A percentile compares a stretch with the other conserved stretches of the same genome.
These are phyloP conservation scores for Coemansia sp. DNA, from an alignment of 192 early-diverging fungal species.

Conservation along the genomic window DNA sequence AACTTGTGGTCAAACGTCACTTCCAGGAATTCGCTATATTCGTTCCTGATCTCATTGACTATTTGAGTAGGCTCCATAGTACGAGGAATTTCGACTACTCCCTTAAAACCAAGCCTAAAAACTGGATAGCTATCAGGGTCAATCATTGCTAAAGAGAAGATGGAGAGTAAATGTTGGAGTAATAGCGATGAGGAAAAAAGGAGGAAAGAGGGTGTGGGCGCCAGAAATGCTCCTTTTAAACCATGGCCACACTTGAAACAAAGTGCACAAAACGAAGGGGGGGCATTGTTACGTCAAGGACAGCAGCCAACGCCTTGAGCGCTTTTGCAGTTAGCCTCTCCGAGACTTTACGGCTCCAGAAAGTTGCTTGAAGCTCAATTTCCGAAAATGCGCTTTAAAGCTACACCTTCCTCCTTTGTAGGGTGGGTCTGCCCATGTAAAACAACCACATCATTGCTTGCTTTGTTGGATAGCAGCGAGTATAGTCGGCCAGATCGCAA, in stretches of 20 bases:
- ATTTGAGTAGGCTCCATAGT: background rate
- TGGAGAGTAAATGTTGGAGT: background rate
- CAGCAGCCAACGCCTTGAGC: background rate
- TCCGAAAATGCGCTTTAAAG: background rate
- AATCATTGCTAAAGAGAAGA: background rate
- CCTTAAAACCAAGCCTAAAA: background rate
- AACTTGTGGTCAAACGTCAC: background rate
- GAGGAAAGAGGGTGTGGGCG: background rate
- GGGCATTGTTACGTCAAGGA: too few relatives aligned
- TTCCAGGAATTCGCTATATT: background rate
- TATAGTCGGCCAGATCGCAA: too few relatives aligned
- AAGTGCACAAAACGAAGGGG: too few relatives aligned
- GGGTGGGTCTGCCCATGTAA: background rate
- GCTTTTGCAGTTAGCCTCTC: background rate
- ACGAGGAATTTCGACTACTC: background rate
- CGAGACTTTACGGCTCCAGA: too few relatives aligned
- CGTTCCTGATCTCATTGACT: background rate
- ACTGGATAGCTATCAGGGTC: background rate
- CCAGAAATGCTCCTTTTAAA: background rate
- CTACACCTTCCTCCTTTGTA: background rate
- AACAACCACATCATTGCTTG: too few relatives aligned
- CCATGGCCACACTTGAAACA: background rate
- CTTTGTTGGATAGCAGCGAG: too few relatives aligned
- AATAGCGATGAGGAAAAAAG: background rate
- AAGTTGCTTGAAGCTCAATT: too few relatives aligned